Percentiles rank a stretch among this genome's conserved stretches.
Evolutionary conservation across 345 rosid genomes (phyloP).

Genomic region (Bretschneidera sinensis): DNA sequence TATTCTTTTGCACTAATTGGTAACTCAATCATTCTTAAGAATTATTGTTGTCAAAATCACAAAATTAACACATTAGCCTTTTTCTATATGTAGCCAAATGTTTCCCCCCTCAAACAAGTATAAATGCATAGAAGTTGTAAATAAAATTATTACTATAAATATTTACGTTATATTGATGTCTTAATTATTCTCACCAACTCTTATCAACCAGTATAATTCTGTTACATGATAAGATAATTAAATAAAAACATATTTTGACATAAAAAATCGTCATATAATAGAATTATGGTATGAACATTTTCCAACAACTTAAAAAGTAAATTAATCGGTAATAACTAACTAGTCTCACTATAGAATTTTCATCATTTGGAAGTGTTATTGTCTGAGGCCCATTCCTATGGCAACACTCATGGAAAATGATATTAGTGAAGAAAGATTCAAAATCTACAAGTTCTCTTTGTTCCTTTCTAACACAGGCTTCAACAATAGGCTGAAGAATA

Average conservation of each 20-base stretch:
- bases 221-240: neutral
- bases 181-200: neutral
- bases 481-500: slow-evolving; percentile 82
- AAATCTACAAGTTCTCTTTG: slow-evolving; percentile 80
- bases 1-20: no score
- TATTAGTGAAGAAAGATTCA: slow-evolving; percentile 92
- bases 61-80: no score
- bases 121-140: no score
- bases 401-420: slow-evolving; percentile 91
- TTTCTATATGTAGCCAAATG: no score
- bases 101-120: no score
- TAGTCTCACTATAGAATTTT: slow-evolving; percentile 79
- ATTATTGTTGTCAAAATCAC: no score
- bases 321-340: slow-evolving; percentile 25
- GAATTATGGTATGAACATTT: neutral
- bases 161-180: neutral
- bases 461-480: slow-evolving; percentile 55
- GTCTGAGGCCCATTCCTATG: slow-evolving; percentile 97
- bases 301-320: neutral
- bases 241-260: neutral
- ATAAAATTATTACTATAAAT: no score
- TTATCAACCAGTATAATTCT: neutral
- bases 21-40: no score
- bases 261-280: no score
- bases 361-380: slow-evolving; percentile 82